These are phyloP conservation scores for Arthroderma sp. DNA, from an alignment of 2,329 filamentous ascomycete species.

Conservation along the genomic window DNA sequence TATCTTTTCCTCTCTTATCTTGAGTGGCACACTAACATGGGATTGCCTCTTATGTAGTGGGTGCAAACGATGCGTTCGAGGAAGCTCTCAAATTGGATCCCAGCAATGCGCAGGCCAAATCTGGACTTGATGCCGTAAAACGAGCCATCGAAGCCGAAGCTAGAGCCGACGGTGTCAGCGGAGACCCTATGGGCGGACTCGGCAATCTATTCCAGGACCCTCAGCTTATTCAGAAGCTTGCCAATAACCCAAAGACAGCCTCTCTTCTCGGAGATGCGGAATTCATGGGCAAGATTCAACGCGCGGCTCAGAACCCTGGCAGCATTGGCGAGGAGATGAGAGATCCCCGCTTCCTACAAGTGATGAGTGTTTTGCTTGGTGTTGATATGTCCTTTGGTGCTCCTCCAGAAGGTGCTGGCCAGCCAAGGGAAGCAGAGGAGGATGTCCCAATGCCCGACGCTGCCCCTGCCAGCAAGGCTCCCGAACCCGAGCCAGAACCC, in stretches of 20 bases:
- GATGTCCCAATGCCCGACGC: constrained; percentile 69
- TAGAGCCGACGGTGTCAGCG: constrained; percentile 44
- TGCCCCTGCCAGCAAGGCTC: constrained; percentile 28
- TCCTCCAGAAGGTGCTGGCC: constrained; percentile 32
- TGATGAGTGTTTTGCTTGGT: constrained; percentile 84
- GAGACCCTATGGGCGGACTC: constrained; percentile 62
- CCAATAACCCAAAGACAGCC: constrained; percentile 86
- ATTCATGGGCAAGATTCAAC: constrained; percentile 84
- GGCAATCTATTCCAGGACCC: constrained; percentile 92
- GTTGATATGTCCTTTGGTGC: constrained; percentile 71
- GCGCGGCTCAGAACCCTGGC: constrained; percentile 67
- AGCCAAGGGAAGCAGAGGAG: constrained; percentile 44
- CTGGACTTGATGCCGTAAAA: constrained; percentile 70
- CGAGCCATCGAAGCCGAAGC: constrained; percentile 75
- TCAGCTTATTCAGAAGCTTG: constrained; percentile 76
- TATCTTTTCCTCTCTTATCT: neutral
- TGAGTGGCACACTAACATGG: neutral
- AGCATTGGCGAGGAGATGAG: constrained; percentile 67
- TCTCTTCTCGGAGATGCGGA: constrained; percentile 62
- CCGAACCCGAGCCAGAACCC: constrained; percentile 46
- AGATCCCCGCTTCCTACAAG: constrained; percentile 84
- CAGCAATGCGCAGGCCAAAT: constrained; percentile 83
- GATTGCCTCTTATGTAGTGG: constrained; percentile 35
- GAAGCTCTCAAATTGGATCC: constrained; percentile 89
- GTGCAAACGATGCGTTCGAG: constrained; percentile 80